These are phyloP conservation scores for Sporothrix phasma DNA, from an alignment of 2,329 filamentous ascomycete species.

Conservation along the genomic window DNA sequence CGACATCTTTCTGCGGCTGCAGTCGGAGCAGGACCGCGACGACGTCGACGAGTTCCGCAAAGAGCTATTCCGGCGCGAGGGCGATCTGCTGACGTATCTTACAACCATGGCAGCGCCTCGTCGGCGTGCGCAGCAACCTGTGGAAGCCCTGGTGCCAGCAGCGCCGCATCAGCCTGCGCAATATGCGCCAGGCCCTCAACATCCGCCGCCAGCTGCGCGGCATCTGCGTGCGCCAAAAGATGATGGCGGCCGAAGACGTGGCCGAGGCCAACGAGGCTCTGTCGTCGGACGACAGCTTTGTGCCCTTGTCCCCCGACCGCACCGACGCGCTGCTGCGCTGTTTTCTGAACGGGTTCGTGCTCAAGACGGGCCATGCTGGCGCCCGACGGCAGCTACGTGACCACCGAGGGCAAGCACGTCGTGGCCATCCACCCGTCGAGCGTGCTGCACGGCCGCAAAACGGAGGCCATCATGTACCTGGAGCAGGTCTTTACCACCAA, in stretches of 20 bases:
- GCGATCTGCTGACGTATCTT: slow-evolving; percentile 55
- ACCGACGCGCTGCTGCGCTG: slow-evolving; percentile 48
- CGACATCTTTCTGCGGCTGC: slow-evolving; percentile 51
- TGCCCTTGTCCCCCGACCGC: slow-evolving; percentile 42
- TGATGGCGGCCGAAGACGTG: slow-evolving; percentile 33
- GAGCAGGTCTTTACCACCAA: slow-evolving; percentile 58
- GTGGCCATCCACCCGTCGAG: slow-evolving; percentile 55
- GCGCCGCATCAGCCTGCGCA: slow-evolving; percentile 47
- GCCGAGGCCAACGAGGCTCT: neutral
- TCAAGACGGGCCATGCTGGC: slow-evolving; percentile 51
- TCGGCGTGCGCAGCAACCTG: slow-evolving; percentile 42
- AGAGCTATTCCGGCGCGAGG: slow-evolving; percentile 51
- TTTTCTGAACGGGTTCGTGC: slow-evolving; percentile 51
- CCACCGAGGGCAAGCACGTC: slow-evolving; percentile 47
- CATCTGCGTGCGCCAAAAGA: slow-evolving; percentile 42
- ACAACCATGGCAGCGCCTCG: slow-evolving; percentile 54
- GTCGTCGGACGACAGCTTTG: slow-evolving; percentile 43
- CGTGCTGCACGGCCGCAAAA: slow-evolving; percentile 51
- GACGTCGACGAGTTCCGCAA: slow-evolving; percentile 43
- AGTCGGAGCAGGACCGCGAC: slow-evolving; percentile 47
- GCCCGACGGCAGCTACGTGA: slow-evolving; percentile 52
- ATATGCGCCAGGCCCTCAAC: slow-evolving; percentile 53
- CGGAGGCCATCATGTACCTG: slow-evolving; percentile 58
- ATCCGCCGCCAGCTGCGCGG: slow-evolving; percentile 52
- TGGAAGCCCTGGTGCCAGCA: slow-evolving; percentile 48